Conservation (phyloP, 2,329 filamentous ascomycete species). For the Fusarium continuum region DNA sequence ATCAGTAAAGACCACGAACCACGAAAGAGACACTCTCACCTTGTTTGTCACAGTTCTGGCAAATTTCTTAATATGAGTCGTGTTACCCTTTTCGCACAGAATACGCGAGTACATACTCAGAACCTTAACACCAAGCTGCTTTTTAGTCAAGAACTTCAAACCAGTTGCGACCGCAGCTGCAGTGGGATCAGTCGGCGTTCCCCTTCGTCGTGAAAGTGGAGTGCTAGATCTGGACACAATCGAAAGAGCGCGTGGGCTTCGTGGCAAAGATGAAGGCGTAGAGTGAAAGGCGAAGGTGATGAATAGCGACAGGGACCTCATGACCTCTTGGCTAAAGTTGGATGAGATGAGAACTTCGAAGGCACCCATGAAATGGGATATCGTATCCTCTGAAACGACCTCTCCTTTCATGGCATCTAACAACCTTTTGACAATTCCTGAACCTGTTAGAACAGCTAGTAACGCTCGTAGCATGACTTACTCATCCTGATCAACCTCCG, state of each 20-base stretch:
- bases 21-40: conserved; percentile 55
- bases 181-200: conserved; percentile 49
- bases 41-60: conserved; percentile 95
- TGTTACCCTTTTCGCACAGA: conserved; percentile 77
- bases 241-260: conserved; percentile 60
- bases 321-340: conserved; percentile 83
- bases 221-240: conserved; percentile 53
- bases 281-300: conserved; percentile 90
- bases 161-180: conserved; percentile 45
- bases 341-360: conserved; percentile 82
- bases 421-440: conserved; percentile 88
- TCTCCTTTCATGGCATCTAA: conserved; percentile 92
- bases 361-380: conserved; percentile 79
- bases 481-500: conserved; percentile 89
- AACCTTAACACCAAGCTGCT: conserved; percentile 77
- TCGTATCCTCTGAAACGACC: conserved; percentile 73
- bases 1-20: conserved; percentile 16
- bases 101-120: conserved; percentile 80
- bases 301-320: conserved; percentile 87
- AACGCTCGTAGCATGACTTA: conserved; percentile 57
- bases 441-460: conserved; percentile 22
- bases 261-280: conserved; percentile 56
- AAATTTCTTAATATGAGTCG: conserved; percentile 81
- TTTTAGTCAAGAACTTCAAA: conserved; percentile 63
- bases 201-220: conserved; percentile 49